Percentiles rank a stretch among this genome's conserved stretches.
These are phyloP conservation scores for Kentomonas sorsogonicus DNA, from an alignment of 208 protist genomes.

Conservation along the genomic window DNA sequence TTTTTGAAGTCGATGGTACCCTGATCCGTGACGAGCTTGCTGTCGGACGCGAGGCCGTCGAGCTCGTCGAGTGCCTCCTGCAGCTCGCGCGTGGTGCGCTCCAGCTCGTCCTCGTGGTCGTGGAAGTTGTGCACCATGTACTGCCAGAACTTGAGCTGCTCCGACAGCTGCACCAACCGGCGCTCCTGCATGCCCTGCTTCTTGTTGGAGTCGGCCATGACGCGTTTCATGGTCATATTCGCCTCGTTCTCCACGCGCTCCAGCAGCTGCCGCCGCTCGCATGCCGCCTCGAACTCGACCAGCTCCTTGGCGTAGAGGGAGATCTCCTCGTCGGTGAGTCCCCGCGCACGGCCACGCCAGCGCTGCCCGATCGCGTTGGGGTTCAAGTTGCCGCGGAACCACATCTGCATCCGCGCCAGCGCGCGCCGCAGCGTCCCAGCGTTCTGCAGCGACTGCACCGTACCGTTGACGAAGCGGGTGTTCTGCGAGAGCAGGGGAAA, in stretches of 20 bases:
- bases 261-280: conserved; percentile 68
- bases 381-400: too few species aligned
- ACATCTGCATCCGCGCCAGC: conserved; percentile 31
- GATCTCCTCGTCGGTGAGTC: conserved; percentile 80
- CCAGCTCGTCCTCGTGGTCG: conserved; percentile 85
- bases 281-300: conserved; percentile 84
- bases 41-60: conserved; percentile 68
- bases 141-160: conserved; percentile 91
- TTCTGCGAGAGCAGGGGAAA: conserved; percentile 64
- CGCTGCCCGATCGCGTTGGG: conserved; percentile 85
- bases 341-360: conserved; percentile 73
- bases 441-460: conserved; percentile 61
- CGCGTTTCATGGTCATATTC: conserved; percentile 85
- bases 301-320: conserved; percentile 86
- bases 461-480: conserved; percentile 80
- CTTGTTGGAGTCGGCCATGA: conserved; percentile 72
- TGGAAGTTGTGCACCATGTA: conserved; percentile 92
- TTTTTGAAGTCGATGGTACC: conserved; percentile 83
- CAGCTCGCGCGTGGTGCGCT: conserved; percentile 66
- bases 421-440: conserved; percentile 35
- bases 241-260: conserved; percentile 83
- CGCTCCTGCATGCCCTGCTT: conserved; percentile 89
- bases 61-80: conserved; percentile 69
- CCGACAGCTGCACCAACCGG: conserved; percentile 69
- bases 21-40: conserved; percentile 30